Evolutionary conservation across 1,284 basidiomycete species (phyloP), one percentile per base, ranked within the genome.

Genomic region (Naganishia sp.): DNA sequence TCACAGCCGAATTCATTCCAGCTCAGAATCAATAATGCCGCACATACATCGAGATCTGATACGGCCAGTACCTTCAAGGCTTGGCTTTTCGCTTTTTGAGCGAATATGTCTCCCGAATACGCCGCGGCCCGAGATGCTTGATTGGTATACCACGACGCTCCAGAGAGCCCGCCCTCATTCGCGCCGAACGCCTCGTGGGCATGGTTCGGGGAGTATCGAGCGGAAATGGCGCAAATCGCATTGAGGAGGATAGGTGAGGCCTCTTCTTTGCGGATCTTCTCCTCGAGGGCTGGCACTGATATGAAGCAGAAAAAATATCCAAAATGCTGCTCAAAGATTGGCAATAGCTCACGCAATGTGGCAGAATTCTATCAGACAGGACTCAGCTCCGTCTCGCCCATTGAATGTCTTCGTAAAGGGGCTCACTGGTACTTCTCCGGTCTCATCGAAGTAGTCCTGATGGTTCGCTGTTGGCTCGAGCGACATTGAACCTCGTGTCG

Each of bases 1-100:
- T 72, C 71, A 21, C 63, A 66, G 3, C 59, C 71, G 50, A 72
- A 72, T 63, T 72, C 71, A 48, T 70, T 66, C 71, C 71, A 72
- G 65, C 69, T 70, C 52, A 72, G 61, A 6, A 72, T 49, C 43
- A 72, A 16, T n/a, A 72, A 49, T 7, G 69, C 68, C 56, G 65
- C 36, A 10, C 69, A 67, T 46, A 68, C 65, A 23, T 68, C 63
- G n/a, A 52, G 48, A 21, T 64, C 59, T 6, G 71, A 60, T 10
- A 69, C 52, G 1, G 68, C 66, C 16, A 72, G 43, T 2, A 68
- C 49, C 39, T 63, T 61, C 11, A 59, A 50, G 2, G 65, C 67
- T 44, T 69, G 71, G 49, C 55, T 61, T 46, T 72, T 72, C 9
- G 71, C 71, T 57, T 72, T 72, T 46, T 66, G 55, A 15, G 69